Percentiles rank a stretch among this genome's conserved stretches.
phyloP scores from a whole-genome alignment of 1,139 yeast genomes.

The Candida mesenterica region DNA sequence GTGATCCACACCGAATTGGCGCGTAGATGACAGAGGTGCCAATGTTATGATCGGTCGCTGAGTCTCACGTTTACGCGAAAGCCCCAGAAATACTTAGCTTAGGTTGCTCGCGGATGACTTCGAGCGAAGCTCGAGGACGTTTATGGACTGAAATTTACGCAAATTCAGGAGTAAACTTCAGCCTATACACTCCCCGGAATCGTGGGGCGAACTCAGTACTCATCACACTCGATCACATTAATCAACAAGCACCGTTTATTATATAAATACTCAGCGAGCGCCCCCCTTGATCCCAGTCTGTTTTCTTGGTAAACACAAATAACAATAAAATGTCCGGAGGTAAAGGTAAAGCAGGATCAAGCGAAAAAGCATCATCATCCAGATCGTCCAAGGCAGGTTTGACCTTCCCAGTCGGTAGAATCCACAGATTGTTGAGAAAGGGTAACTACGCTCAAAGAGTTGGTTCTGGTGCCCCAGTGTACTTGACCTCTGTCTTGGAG shows the following conservation, averaged over 20 bases:
- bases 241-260: no score
- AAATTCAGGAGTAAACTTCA: not conserved
- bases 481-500: conserved; percentile 93
- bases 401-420: conserved; percentile 99
- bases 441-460: conserved; percentile 99
- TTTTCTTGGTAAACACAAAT: no score
- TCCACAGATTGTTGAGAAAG: conserved; percentile 93
- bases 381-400: conserved; percentile 98
- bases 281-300: no score
- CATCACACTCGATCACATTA: no score
- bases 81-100: no score
- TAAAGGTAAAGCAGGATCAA: conserved; percentile 95
- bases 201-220: no score
- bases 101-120: no score
- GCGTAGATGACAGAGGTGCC: no score
- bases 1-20: not conserved
- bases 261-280: no score
- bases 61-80: no score
- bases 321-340: conserved; percentile 93
- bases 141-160: conserved; percentile 4
- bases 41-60: no score
- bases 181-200: not conserved
- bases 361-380: conserved; percentile 92
- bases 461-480: conserved; percentile 98
- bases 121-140: conserved; percentile 4